A percentile compares a stretch with the other conserved stretches of the same genome.
Conservation (phyloP, 2,329 filamentous ascomycete species). For the Hirsutella minnesotensis region DNA sequence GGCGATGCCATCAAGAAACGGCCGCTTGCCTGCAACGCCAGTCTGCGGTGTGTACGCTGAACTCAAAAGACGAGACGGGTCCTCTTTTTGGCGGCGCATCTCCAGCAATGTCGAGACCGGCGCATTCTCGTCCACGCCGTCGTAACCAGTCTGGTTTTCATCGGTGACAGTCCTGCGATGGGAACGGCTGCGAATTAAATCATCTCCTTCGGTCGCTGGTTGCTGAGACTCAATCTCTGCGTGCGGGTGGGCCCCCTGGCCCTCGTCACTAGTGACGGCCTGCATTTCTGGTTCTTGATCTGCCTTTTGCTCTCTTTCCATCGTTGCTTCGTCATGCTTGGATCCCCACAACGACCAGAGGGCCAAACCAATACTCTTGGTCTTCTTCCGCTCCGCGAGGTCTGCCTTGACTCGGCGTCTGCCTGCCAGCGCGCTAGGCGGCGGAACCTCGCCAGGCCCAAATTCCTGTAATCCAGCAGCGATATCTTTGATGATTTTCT, state of each 20-base stretch:
- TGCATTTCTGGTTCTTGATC: conserved; percentile 22
- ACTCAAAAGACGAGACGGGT: conserved; percentile 29
- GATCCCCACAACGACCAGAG: conserved; percentile 84
- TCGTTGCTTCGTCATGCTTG: conserved; percentile 71
- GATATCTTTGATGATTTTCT: conserved; percentile 61
- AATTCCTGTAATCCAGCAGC: conserved; percentile 59
- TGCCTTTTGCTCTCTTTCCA: conserved; percentile 45
- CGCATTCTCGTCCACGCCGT: conserved; percentile 23
- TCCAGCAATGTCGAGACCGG: conserved; percentile 31
- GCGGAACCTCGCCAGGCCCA: conserved; percentile 61
- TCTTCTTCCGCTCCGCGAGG: conserved; percentile 34
- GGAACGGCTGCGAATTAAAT: conserved; percentile 26
- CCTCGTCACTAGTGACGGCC: conserved; percentile 26
- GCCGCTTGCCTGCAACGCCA: conserved; percentile 47
- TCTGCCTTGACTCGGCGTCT: conserved; percentile 41
- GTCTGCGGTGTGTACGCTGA: conserved; percentile 31
- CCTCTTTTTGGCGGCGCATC: conserved; percentile 25
- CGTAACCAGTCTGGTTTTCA: conserved; percentile 32
- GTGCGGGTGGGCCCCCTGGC: conserved; percentile 28
- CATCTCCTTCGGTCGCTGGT: conserved; percentile 10
- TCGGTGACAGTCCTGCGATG: conserved; percentile 36
- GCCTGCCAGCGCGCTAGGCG: conserved; percentile 72
- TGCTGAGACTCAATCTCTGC: conserved; percentile 28
- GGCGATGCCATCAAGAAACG: conserved; percentile 56
- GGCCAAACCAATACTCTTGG: conserved; percentile 62